Evolutionary conservation across 495 filamentous ascomycete genomes (phyloP), one percentile per base, ranked within the genome.

Genomic region (Amphirosellinia nigrospora): DNA sequence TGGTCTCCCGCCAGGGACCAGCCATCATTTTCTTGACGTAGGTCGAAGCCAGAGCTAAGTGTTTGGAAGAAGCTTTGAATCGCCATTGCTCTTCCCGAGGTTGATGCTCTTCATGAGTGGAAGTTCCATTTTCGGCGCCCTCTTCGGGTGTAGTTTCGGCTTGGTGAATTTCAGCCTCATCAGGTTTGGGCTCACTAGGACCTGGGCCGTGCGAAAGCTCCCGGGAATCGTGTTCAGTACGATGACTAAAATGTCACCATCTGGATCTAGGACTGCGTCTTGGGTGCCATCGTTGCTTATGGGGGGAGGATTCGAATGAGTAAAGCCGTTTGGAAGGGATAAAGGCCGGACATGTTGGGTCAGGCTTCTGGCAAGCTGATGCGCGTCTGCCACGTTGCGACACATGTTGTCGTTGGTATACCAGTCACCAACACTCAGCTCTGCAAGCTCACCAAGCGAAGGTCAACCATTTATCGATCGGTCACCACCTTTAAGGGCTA

Each of bases 1-100:
- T 67, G n/a, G 64, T 46, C 75, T 85, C 82, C 61, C 75, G 79
- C 79, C 81, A 85, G 19, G 70, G 74, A 32, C 77, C 72, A 28
- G 71, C 72, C 39, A 81, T 71, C 53, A 75, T 77, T 66, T 59
- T 74, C 52, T 78, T 78, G 72, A 89, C 87, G 10, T 82, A 71
- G 1, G 82, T 76, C 1, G 87, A 90, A 5, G 83, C 82, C 23
- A 87, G 69, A 0, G 72, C 78, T 26, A 89, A 72, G 72, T 88
- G 84, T 48, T 81, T 83, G 2, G 86, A 86, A 16, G 85, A 89
- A 9, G 87, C 84, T 53, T 81, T 84, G 74, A 82, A 72, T 16
- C 43, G 52, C 32, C 53, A 46, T 68, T 68, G n/a, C 15, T 43
- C 48, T 50, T 64, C 41, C 30, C 6, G 41, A 19, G 61, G 19